phyloP scores from a whole-genome alignment of 176 grass and related monocot species.

The Elaeis guineensis region DNA sequence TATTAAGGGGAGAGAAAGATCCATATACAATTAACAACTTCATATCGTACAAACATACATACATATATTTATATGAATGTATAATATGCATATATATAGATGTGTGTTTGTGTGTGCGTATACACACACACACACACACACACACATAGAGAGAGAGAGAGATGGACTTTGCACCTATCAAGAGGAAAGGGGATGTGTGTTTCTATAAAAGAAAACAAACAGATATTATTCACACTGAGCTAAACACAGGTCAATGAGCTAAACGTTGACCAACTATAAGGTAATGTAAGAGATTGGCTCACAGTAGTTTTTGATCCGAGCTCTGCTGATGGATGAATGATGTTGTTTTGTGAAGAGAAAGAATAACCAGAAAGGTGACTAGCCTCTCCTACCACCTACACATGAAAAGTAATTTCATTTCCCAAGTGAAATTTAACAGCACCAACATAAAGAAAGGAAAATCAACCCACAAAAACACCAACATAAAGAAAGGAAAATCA shows the following conservation, averaged over 20 bases:
- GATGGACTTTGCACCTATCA: too few species aligned
- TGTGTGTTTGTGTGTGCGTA: too few species aligned
- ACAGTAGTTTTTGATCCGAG: slow-evolving; percentile 96
- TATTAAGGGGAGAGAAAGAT: background rate
- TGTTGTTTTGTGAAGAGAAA: slow-evolving; percentile 87
- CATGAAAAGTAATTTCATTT: slow-evolving; percentile 20
- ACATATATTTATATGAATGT: too few species aligned
- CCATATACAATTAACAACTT: too few species aligned
- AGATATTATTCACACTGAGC: too few species aligned
- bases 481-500: background rate
- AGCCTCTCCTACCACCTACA: slow-evolving; percentile 82
- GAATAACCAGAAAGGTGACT: slow-evolving; percentile 84
- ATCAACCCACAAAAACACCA: background rate
- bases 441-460: background rate
- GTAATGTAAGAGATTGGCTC: slow-evolving; percentile 23
- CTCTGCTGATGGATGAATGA: slow-evolving; percentile 73
- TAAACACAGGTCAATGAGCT: too few species aligned
- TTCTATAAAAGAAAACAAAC: too few species aligned
- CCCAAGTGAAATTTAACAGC: slow-evolving; percentile 25
- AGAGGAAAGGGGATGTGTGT: too few species aligned
- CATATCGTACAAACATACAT: too few species aligned
- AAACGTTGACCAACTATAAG: background rate
- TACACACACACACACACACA: too few species aligned
- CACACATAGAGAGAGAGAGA: too few species aligned
- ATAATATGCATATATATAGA: too few species aligned